Base-by-base conservation (phyloP, 352 stramenopile species). In the Phytopythium sindhum region DNA sequence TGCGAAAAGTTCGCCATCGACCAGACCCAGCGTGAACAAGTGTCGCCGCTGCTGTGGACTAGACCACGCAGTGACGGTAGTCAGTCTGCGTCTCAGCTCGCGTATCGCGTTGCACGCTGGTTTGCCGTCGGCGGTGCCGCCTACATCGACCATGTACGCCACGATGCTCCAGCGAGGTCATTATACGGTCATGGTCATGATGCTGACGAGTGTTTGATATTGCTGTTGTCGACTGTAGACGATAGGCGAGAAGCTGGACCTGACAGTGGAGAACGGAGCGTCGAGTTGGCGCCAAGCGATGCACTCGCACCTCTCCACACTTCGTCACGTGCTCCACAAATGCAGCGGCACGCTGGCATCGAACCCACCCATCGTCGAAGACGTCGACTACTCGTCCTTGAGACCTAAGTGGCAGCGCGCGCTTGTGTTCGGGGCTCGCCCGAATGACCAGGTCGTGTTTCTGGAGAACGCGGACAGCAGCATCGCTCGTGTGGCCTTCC, bases 101-200 rank as follows among this genome's bases (percentile, higher is more conserved):
- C 81, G 17, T 92, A 90, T 57, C 68, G 67, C 37, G 74, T 90
- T 42, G 78, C 84, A 14, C 66, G 80, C 19, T 92, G 84, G 84
- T 89, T 92, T 63, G 81, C 81, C 1, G 64, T 89, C 8, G 83
- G 83, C 47, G 81, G 77, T 4, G 74, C 79, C 15, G 69, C 77
- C 28, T 81, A 90, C 64, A 92, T 89, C 51, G 90, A 92, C 29
- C 89, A 90, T 44, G 66, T 92, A 59, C 76, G 79, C 44, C n/a
- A 50, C 8, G 3, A 14, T 50, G 42, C 7, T 47, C 41, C 41
- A 23, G 17, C 3, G 4, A 15, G 37, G 19, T n/a, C 6, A 42
- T 42, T 42, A 11, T 12, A 24, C 21, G 6, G 21, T 51, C 5
- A 12, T 29, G 44, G 29, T 14, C 1, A 6, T 19, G 44, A 5